Percentiles rank a stretch among this genome's conserved stretches.
Conservation (phyloP, 2,329 filamentous ascomycete genomes). For the Pyrenophora teres region DNA sequence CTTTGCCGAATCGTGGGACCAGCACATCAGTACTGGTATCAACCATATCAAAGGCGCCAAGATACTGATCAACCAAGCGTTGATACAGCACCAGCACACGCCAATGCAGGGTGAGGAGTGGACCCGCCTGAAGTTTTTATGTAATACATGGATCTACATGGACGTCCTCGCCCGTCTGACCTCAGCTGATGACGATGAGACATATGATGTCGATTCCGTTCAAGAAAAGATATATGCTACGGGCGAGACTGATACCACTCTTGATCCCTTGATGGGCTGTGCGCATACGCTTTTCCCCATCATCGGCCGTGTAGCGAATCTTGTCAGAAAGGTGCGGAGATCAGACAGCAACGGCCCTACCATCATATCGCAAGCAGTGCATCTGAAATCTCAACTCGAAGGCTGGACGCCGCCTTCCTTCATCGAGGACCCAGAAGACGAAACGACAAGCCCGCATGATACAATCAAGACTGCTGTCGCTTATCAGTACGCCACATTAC, state of each 20-base stretch:
- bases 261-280: slow-evolving; percentile 75
- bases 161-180: slow-evolving; percentile 73
- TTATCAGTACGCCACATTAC: slow-evolving; percentile 68
- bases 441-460: slow-evolving; percentile 65
- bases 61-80: slow-evolving; percentile 64
- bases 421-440: slow-evolving; percentile 67
- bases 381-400: slow-evolving; percentile 64
- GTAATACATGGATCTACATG: slow-evolving; percentile 75
- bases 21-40: slow-evolving; percentile 70
- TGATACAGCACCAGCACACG: slow-evolving; percentile 53
- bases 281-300: slow-evolving; percentile 70
- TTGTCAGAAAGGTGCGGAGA: slow-evolving; percentile 66
- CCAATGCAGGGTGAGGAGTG: slow-evolving; percentile 49
- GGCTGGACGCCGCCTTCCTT: slow-evolving; percentile 63
- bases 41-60: slow-evolving; percentile 71
- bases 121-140: slow-evolving; percentile 66
- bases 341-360: slow-evolving; percentile 62
- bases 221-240: slow-evolving; percentile 43
- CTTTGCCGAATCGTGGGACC: slow-evolving; percentile 74
- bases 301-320: slow-evolving; percentile 67
- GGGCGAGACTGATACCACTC: slow-evolving; percentile 54
- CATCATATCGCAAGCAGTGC: slow-evolving; percentile 66
- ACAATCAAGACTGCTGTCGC: slow-evolving; percentile 69
- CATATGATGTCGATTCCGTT: slow-evolving; percentile 55
- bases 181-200: slow-evolving; percentile 63